Percentiles rank a stretch among this genome's conserved stretches.
phyloP scores from a whole-genome alignment of 140 eudicot species.

The Erigeron philadelphicus region DNA sequence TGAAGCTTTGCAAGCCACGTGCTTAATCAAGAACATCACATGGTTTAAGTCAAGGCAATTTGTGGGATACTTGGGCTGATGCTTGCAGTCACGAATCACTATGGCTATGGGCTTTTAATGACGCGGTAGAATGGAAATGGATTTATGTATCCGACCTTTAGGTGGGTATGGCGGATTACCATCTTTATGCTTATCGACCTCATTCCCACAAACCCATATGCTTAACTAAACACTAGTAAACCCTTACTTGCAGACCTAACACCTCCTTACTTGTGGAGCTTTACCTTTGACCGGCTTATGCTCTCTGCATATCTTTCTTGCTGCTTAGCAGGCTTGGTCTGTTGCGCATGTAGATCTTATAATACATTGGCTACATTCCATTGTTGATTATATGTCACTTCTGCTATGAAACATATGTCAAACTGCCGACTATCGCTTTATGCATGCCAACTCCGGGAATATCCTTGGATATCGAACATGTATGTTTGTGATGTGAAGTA shows the following conservation, averaged over 20 bases:
- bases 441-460: neutral
- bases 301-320: neutral
- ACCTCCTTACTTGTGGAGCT: neutral
- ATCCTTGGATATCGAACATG: neutral
- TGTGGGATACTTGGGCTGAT: neutral
- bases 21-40: slow-evolving; percentile 9
- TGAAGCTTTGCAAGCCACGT: slow-evolving; percentile 5
- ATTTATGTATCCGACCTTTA: neutral
- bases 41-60: neutral
- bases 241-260: neutral
- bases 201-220: neutral
- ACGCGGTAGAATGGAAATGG: neutral
- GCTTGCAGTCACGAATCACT: neutral
- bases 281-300: neutral
- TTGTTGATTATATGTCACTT: neutral
- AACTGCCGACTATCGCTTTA: neutral
- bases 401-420: neutral
- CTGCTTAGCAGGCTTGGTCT: slow-evolving; percentile 10
- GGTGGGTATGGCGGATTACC: slow-evolving; percentile 10
- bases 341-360: slow-evolving; percentile 6
- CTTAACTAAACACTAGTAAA: neutral
- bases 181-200: neutral
- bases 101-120: neutral
- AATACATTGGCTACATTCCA: neutral
- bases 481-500: neutral